A percentile compares a stretch with the other conserved stretches of the same genome.
phyloP scores from a whole-genome alignment of 2,329 filamentous ascomycete species.

The Pseudonectria buxi region DNA sequence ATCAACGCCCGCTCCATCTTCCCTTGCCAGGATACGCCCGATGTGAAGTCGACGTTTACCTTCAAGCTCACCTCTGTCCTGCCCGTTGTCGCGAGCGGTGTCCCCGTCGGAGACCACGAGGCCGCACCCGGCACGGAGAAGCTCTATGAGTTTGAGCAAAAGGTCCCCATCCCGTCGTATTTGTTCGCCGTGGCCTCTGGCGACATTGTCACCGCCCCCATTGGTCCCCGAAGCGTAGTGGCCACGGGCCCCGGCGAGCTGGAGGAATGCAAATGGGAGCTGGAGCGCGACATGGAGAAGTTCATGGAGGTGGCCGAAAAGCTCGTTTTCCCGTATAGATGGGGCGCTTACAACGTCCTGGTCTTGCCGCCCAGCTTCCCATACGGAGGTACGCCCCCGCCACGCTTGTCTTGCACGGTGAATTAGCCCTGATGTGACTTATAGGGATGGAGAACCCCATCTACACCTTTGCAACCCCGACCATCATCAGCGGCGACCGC shows the following conservation, averaged over 20 bases:
- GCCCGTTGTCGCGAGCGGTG: constrained; percentile 85
- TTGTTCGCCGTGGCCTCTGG: constrained; percentile 87
- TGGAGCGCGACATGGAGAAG: constrained; percentile 84
- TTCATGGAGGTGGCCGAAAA: constrained; percentile 84
- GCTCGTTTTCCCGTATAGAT: constrained; percentile 78
- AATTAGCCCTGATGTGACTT: constrained; percentile 6
- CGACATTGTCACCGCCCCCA: constrained; percentile 77
- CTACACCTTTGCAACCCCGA: constrained; percentile 92
- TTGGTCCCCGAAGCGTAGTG: constrained; percentile 79
- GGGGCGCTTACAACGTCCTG: constrained; percentile 92
- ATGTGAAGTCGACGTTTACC: constrained; percentile 90
- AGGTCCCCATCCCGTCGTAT: constrained; percentile 88
- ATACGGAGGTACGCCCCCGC: constrained; percentile 58
- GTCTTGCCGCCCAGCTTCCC: constrained; percentile 87
- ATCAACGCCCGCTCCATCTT: constrained; percentile 92
- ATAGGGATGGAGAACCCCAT: constrained; percentile 83
- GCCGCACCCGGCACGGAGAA: constrained; percentile 43
- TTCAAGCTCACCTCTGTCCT: constrained; percentile 83
- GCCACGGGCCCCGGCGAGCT: constrained; percentile 86
- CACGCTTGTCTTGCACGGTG: no score
- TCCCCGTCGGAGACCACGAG: constrained; percentile 45
- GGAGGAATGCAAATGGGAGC: constrained; percentile 77
- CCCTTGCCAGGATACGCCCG: constrained; percentile 94
- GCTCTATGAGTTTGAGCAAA: constrained; percentile 81
- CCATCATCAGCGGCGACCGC: constrained; percentile 82